A percentile compares a stretch with the other conserved stretches of the same genome.
phyloP scores from a whole-genome alignment of 2,329 filamentous ascomycete species.

The Paraphaeosphaeria minitans region DNA sequence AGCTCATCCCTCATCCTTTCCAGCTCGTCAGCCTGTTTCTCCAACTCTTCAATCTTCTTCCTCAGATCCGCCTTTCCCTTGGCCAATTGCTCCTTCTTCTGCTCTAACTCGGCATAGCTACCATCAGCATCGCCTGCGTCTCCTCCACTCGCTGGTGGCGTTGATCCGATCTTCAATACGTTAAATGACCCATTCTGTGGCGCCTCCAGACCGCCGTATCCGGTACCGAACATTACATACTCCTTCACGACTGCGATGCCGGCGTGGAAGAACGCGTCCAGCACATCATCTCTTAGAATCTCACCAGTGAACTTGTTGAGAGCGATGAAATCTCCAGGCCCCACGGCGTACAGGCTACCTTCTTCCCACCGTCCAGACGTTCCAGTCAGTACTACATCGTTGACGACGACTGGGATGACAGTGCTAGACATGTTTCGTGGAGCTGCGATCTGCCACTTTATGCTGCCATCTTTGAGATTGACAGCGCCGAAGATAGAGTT shows the following conservation, averaged over 20 bases:
- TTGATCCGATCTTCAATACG: conserved; percentile 4
- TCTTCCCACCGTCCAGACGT: conserved; percentile 4
- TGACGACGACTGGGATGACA: conserved; percentile 8
- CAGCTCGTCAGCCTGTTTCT: conserved; percentile 6
- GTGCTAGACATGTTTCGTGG: conserved; percentile 4
- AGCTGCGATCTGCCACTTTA: conserved; percentile 7
- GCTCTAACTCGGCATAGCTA: not conserved
- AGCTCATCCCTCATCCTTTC: conserved; percentile 3
- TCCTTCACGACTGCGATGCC: conserved; percentile 11
- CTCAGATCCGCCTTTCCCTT: not conserved
- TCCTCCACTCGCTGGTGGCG: not conserved
- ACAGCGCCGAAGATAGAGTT: conserved; percentile 8
- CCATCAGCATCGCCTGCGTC: not conserved
- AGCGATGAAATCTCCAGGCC: conserved; percentile 5
- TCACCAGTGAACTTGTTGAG: conserved; percentile 12
- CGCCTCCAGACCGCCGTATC: conserved; percentile 5
- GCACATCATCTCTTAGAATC: conserved; percentile 1
- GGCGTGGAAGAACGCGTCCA: conserved; percentile 11
- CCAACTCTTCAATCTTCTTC: conserved; percentile 11
- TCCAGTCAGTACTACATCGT: conserved; percentile 11
- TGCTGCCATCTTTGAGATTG: conserved; percentile 9
- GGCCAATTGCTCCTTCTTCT: not conserved
- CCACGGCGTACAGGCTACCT: not conserved
- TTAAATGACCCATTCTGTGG: conserved; percentile 8
- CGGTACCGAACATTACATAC: conserved; percentile 13